Evolutionary conservation across 345 rosid species (phyloP).

Genomic region (Angophora floribunda): DNA sequence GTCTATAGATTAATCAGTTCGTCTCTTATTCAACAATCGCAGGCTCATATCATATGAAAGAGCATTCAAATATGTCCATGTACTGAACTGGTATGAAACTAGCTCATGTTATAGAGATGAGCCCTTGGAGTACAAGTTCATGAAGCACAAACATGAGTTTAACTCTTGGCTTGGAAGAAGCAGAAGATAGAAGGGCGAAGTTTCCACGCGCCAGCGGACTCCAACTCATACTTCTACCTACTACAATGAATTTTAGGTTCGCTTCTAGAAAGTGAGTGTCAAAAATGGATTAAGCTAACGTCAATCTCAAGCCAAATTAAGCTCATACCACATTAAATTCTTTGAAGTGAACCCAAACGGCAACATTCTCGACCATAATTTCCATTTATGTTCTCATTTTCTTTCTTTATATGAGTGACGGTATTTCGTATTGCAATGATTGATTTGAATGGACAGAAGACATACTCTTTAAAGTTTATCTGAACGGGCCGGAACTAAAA

Average conservation of each 20-base stretch:
- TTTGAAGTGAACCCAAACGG: not conserved
- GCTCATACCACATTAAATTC: not conserved
- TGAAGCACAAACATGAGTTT: not conserved
- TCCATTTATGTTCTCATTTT: not conserved
- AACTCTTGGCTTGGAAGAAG: not conserved
- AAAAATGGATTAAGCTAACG: fast-evolving
- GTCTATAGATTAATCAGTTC: no score
- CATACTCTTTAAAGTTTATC: not conserved
- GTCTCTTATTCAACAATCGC: no score
- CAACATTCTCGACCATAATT: not conserved
- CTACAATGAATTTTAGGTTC: not conserved
- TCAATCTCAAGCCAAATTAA: not conserved
- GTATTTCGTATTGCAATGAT: fast-evolving
- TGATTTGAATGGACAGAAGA: not conserved
- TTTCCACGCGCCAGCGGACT: not conserved
- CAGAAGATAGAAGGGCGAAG: not conserved
- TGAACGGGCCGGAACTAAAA: not conserved
- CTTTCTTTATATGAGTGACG: not conserved
- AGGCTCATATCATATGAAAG: no score
- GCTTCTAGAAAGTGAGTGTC: not conserved
- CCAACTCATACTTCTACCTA: not conserved
- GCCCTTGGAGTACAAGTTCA: not conserved
- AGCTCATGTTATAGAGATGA: not conserved
- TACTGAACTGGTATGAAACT: not conserved
- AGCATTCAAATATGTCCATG: not conserved